Base-by-base conservation (phyloP, 345 rosid species). In the Eucalyptus shirleyi region DNA sequence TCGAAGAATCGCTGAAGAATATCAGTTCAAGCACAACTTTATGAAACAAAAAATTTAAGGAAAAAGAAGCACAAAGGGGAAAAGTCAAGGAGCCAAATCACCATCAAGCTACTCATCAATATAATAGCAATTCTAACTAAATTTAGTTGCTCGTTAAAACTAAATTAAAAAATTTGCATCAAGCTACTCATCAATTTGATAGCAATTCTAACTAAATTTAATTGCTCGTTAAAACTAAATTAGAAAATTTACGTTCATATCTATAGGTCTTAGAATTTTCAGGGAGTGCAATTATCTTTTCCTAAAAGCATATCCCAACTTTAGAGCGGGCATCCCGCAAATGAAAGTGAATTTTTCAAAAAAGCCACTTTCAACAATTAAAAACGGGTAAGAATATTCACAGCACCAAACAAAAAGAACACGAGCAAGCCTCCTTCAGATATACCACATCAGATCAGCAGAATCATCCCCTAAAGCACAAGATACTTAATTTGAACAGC, bases 361-460 rank as follows among this genome's bases (percentile, higher is more conserved):
- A 92, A 95, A 86, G 94, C 90, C 88, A 89, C 95, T 94, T 92
- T 91, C 91, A 90, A 88, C 90, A 92, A 90, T 88, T 65, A 89
- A 91, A 90, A 53, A 72, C 44, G 89, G 72, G 55, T 44, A 89
- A 91, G 60, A 87, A 87, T 89, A 92, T 90, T 89, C 87, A 53
- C 87, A 88, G 60, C 86, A 92, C 86, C 88, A 86, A 92, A 87
- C 55, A 88, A 87, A 87, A 89, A 50, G 88, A 88, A 49, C n/a
- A 50, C 86, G 62, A 69, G 56, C 87, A 85, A 60, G 45, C 88
- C 88, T 67, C 34, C 86, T 89, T 30, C 62, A 89, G 91, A 93
- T 87, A 91, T 91, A 91, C 92, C 49, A 62, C 81, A 83, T 47
- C 42, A 89, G 91, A 95, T 91, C 94, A 92, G 59, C 51, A 77